phyloP scores from a whole-genome alignment of 306 rosid genomes.

The Rosa lucieae region DNA sequence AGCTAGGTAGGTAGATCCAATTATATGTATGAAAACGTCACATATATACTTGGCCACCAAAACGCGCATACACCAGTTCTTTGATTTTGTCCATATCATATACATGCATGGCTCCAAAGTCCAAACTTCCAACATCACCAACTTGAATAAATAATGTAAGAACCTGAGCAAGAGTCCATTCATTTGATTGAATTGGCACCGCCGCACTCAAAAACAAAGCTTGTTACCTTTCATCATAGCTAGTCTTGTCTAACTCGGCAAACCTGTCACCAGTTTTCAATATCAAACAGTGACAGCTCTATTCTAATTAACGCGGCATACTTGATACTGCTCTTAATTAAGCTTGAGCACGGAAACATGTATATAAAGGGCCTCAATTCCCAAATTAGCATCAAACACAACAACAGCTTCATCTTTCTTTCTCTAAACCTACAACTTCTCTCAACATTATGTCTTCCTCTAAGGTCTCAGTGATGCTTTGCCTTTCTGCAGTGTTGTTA shows the following conservation, averaged over 20 bases:
- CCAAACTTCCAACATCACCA: not conserved
- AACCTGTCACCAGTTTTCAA: not conserved
- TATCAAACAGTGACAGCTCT: not conserved
- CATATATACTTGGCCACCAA: not conserved
- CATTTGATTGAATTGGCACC: not conserved
- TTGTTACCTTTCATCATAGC: too few species aligned
- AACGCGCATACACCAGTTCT: not conserved
- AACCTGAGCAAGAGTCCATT: not conserved
- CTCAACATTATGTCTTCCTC: conserved; percentile 21
- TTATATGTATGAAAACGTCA: too few species aligned
- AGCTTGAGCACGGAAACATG: not conserved
- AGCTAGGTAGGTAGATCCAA: not conserved
- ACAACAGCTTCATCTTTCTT: conserved; percentile 12
- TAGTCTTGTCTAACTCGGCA: not conserved
- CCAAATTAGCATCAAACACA: conserved; percentile 2
- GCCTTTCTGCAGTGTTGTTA: conserved; percentile 1
- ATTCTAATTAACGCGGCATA: not conserved
- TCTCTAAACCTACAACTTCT: not conserved
- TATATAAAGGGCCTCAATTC: conserved; percentile 20
- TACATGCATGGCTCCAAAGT: not conserved
- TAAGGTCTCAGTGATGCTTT: not conserved
- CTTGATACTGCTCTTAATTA: not conserved
- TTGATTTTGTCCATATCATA: not conserved
- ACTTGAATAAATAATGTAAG: not conserved
- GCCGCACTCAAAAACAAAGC: not conserved